Evolutionary conservation across 2,329 filamentous ascomycete genomes (phyloP).

Genomic region (Cercospora beticola): DNA sequence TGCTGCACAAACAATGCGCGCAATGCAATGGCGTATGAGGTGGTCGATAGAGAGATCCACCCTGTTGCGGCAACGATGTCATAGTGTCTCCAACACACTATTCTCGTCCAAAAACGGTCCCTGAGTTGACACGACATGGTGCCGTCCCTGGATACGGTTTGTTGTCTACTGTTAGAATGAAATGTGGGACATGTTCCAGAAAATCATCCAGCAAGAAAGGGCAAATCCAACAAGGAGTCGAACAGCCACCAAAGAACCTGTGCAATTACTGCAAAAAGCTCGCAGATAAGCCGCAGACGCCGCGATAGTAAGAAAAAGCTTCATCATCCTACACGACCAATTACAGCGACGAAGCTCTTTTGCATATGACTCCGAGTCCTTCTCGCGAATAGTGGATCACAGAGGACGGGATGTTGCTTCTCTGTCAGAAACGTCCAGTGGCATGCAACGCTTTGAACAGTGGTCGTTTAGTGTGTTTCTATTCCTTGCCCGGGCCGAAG

Average conservation of each 20-base stretch:
- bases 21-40: constrained; percentile 5
- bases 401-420: constrained; percentile 7
- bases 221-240: not conserved
- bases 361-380: not conserved
- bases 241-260: not conserved
- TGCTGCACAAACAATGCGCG: constrained; percentile 6
- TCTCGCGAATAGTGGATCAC: constrained; percentile 14
- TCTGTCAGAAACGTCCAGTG: constrained; percentile 19
- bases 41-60: constrained; percentile 18
- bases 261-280: constrained; percentile 5
- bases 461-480: constrained; percentile 1
- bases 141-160: constrained; percentile 5
- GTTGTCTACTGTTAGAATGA: not conserved
- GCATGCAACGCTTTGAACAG: constrained; percentile 2
- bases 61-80: constrained; percentile 26
- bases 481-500: constrained; percentile 12
- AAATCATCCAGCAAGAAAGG: not conserved
- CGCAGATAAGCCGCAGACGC: not conserved
- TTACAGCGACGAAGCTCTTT: not conserved
- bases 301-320: constrained; percentile 5
- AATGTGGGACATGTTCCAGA: constrained; percentile 15
- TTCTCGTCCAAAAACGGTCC: constrained; percentile 15
- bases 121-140: constrained; percentile 22
- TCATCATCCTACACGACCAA: constrained; percentile 3
- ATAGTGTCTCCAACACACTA: constrained; percentile 23